Percentiles rank a stretch among this genome's conserved stretches.
These are phyloP conservation scores for Plantago major DNA, from an alignment of 257 asterid species.

Conservation along the genomic window DNA sequence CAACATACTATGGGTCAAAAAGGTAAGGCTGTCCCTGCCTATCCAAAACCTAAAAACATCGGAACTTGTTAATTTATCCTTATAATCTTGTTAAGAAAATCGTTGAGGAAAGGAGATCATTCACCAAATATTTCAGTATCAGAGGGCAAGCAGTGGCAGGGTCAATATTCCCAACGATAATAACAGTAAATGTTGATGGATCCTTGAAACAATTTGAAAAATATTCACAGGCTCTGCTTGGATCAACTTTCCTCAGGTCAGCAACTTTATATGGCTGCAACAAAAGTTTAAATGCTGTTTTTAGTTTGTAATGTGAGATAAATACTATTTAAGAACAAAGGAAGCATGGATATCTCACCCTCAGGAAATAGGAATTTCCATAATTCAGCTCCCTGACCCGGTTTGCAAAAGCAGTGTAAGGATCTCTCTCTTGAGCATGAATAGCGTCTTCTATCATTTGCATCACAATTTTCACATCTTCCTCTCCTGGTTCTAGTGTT, in stretches of 20 bases:
- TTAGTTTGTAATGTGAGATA: slow-evolving; percentile 6
- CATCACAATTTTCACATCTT: slow-evolving; percentile 90
- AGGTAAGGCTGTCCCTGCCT: too few relatives aligned
- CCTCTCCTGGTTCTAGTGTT: slow-evolving; percentile 70
- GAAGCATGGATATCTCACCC: slow-evolving; percentile 44
- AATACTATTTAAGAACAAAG: slow-evolving; percentile 6
- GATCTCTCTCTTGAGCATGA: slow-evolving; percentile 95
- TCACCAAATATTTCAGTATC: slow-evolving; percentile 76
- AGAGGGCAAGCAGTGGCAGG: slow-evolving; percentile 76
- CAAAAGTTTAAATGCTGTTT: slow-evolving; percentile 18
- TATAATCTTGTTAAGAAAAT: neutral
- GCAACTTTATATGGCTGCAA: slow-evolving; percentile 71
- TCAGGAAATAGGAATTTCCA: slow-evolving; percentile 85
- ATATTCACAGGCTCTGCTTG: slow-evolving; percentile 77
- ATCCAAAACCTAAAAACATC: too few relatives aligned
- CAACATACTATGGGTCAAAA: too few relatives aligned
- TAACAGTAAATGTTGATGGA: slow-evolving; percentile 83
- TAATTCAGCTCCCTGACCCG: slow-evolving; percentile 93
- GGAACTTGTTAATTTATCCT: too few relatives aligned
- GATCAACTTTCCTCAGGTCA: slow-evolving; percentile 81
- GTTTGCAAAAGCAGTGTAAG: slow-evolving; percentile 79
- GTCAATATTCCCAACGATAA: slow-evolving; percentile 87
- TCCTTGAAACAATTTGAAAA: slow-evolving; percentile 84
- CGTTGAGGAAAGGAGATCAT: slow-evolving; percentile 20
- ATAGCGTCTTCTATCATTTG: slow-evolving; percentile 97